Conservation (phyloP, 148 eudicot species). For the Amaranthus palmeri region DNA sequence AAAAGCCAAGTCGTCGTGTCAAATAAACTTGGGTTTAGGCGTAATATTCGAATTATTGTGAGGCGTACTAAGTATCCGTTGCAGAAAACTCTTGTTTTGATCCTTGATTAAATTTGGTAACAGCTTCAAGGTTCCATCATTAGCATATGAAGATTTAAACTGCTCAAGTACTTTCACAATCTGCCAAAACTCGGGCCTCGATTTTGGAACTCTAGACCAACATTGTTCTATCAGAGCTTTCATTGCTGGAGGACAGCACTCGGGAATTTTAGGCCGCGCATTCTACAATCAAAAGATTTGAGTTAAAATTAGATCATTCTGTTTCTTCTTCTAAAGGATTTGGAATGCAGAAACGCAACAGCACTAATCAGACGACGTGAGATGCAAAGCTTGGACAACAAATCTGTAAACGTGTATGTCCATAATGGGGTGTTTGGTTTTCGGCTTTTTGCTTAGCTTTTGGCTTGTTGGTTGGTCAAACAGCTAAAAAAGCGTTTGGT, state of each 20-base stretch:
- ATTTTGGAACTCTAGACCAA: constrained; percentile 70
- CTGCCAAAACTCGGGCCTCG: constrained; percentile 93
- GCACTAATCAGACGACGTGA: background rate
- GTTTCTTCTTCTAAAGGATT: background rate
- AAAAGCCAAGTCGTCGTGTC: constrained; percentile 28
- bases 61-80: constrained; percentile 60
- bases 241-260: constrained; percentile 65
- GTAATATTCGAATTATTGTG: constrained; percentile 29
- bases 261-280: constrained; percentile 63
- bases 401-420: too few species aligned
- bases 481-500: background rate
- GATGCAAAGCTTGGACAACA: background rate
- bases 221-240: constrained; percentile 78
- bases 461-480: background rate
- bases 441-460: background rate
- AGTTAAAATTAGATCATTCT: constrained; percentile 13
- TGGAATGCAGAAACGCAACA: background rate
- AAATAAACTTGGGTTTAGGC: constrained; percentile 50
- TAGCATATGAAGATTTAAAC: constrained; percentile 53
- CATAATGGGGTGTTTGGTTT: too few species aligned
- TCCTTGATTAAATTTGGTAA: constrained; percentile 49
- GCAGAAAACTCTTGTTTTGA: constrained; percentile 60
- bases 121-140: constrained; percentile 54
- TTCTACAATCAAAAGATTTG: constrained; percentile 44
- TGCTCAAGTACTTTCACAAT: constrained; percentile 73